These are phyloP conservation scores for Oenanthe javanica DNA, from an alignment of 140 eudicot species.

Conservation along the genomic window DNA sequence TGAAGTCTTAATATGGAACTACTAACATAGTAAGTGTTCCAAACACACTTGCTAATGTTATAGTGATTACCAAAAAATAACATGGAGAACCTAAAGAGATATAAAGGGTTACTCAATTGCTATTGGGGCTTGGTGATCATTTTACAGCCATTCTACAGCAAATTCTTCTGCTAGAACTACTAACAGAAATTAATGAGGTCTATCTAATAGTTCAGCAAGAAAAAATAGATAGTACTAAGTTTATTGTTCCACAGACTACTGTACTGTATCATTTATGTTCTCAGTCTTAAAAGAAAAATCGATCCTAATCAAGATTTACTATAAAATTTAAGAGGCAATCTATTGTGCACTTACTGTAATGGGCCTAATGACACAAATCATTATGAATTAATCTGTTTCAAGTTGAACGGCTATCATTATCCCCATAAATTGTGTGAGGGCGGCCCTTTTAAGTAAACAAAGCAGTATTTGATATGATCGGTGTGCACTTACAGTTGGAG, in stretches of 20 bases:
- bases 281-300: not conserved
- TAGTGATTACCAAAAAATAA: not conserved
- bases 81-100: not conserved
- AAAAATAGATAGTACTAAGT: not conserved
- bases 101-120: not conserved
- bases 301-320: not conserved
- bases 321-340: not conserved
- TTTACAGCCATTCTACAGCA: not conserved
- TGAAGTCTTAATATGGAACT: not conserved
- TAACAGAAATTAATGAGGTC: not conserved
- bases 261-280: not conserved
- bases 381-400: not conserved
- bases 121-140: not conserved
- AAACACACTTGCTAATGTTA: not conserved
- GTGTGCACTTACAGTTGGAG: constrained; percentile 64
- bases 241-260: not conserved
- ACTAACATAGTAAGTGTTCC: not conserved
- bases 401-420: not conserved
- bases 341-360: not conserved
- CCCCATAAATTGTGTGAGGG: too few relatives aligned
- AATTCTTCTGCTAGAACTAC: not conserved
- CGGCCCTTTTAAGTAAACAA: not conserved
- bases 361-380: not conserved
- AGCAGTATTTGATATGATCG: not conserved
- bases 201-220: not conserved